phyloP scores from a whole-genome alignment of 2,329 filamentous ascomycete genomes.

The Microsporum ferrugineum region DNA sequence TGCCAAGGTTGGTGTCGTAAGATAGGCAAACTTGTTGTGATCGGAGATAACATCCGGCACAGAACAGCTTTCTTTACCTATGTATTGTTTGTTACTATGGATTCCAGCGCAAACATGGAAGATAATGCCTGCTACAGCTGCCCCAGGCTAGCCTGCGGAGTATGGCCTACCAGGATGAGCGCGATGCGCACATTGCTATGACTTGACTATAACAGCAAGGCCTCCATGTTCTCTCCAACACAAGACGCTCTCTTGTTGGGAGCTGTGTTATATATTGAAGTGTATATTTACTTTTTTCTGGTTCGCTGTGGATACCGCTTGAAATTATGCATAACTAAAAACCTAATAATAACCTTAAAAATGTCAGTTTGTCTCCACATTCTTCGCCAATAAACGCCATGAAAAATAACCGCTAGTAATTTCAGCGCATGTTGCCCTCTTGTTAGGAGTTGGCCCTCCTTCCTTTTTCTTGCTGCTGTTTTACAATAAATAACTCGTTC shows the following conservation, averaged over 20 bases:
- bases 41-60: slow-evolving; percentile 1
- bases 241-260: not conserved
- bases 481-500: too few relatives aligned
- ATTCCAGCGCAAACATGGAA: not conserved
- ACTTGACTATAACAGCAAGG: not conserved
- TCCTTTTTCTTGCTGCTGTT: not conserved
- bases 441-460: not conserved
- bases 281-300: not conserved
- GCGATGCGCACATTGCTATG: not conserved
- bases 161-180: not conserved
- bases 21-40: not conserved
- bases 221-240: not conserved
- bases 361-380: not conserved
- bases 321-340: slow-evolving; percentile 5
- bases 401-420: slow-evolving; percentile 1
- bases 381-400: not conserved
- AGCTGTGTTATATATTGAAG: not conserved
- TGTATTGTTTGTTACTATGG: not conserved
- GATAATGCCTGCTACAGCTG: not conserved
- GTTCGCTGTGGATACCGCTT: not conserved
- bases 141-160: not conserved
- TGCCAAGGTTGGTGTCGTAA: not conserved
- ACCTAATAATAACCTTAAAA: slow-evolving; percentile 3
- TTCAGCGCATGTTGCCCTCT: not conserved
- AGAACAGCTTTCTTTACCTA: not conserved